phyloP scores from a whole-genome alignment of 305 asterid genomes.

The Fraxinus floribunda region DNA sequence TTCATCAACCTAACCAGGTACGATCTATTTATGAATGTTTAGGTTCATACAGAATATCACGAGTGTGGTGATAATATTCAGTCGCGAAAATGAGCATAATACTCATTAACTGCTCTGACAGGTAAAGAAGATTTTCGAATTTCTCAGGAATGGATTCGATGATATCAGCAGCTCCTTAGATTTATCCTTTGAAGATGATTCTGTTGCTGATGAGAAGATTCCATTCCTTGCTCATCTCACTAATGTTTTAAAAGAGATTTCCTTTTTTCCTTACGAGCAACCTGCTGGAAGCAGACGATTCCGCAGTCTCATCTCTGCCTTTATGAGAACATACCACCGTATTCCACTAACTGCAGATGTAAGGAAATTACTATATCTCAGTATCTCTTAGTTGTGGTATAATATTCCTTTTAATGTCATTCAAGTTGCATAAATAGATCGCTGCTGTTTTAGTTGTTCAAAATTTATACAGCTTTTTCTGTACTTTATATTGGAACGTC shows the following conservation, averaged over 20 bases:
- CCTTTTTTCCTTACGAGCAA: conserved; percentile 82
- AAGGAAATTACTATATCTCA: conserved; percentile 36
- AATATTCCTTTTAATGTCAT: conserved; percentile 8
- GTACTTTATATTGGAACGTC: conserved; percentile 7
- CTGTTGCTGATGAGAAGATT: conserved; percentile 98
- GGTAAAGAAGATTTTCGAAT: conserved; percentile 91
- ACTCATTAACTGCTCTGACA: conserved; percentile 49
- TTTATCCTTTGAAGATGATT: conserved; percentile 87
- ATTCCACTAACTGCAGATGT: conserved; percentile 89
- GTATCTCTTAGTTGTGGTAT: conserved; percentile 8
- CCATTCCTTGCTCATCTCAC: conserved; percentile 97
- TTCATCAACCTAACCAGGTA: conserved; percentile 93
- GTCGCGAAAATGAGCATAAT: conserved; percentile 17
- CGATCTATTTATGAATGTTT: conserved; percentile 7
- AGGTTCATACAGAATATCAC: background rate
- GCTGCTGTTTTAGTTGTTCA: background rate
- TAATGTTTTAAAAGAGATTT: conserved; percentile 67
- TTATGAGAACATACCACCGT: conserved; percentile 92
- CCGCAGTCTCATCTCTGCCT: conserved; percentile 80
- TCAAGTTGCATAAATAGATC: background rate
- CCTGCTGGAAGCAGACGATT: conserved; percentile 96
- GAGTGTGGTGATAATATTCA: background rate
- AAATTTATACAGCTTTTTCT: background rate
- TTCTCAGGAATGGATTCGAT: conserved; percentile 79
- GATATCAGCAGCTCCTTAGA: conserved; percentile 93